These are phyloP conservation scores for Diaporthe vexans DNA, from an alignment of 2,329 filamentous ascomycete genomes.

Conservation along the genomic window DNA sequence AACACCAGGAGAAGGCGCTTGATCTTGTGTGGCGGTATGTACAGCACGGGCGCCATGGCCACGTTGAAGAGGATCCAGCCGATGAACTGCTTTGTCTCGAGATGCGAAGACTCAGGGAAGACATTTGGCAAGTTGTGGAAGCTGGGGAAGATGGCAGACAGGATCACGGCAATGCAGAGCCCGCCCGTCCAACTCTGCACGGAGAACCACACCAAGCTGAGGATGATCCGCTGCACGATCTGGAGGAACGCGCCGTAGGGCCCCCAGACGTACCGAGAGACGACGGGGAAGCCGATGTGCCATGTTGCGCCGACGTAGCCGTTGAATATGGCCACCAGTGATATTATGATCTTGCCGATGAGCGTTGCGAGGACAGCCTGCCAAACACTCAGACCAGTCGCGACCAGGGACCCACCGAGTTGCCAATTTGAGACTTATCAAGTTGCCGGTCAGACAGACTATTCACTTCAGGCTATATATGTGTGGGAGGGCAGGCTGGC, in stretches of 20 bases:
- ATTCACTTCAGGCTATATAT: neutral
- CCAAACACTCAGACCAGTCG: slow-evolving; percentile 39
- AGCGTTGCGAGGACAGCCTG: slow-evolving; percentile 44
- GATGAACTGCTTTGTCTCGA: slow-evolving; percentile 48
- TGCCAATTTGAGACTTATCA: slow-evolving; percentile 43
- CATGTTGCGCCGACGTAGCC: slow-evolving; percentile 56
- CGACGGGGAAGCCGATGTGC: slow-evolving; percentile 60
- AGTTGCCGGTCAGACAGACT: neutral
- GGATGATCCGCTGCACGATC: slow-evolving; percentile 56
- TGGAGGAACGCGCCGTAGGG: slow-evolving; percentile 56
- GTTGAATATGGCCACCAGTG: slow-evolving; percentile 52
- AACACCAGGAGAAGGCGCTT: slow-evolving; percentile 44
- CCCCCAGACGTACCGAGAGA: slow-evolving; percentile 56
- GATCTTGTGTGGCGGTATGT: slow-evolving; percentile 35
- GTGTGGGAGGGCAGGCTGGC: neutral
- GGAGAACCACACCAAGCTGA: slow-evolving; percentile 56
- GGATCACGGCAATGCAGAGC: slow-evolving; percentile 43
- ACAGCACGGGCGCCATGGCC: slow-evolving; percentile 33
- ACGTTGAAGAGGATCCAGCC: slow-evolving; percentile 49
- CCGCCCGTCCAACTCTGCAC: slow-evolving; percentile 47
- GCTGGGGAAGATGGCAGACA: slow-evolving; percentile 48
- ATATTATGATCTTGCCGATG: slow-evolving; percentile 54
- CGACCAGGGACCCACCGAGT: slow-evolving; percentile 33
- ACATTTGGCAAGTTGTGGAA: slow-evolving; percentile 47
- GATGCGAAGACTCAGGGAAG: slow-evolving; percentile 45